Evolutionary conservation across 2,329 filamentous ascomycete genomes (phyloP).

Genomic region (Cytospora chrysosperma): DNA sequence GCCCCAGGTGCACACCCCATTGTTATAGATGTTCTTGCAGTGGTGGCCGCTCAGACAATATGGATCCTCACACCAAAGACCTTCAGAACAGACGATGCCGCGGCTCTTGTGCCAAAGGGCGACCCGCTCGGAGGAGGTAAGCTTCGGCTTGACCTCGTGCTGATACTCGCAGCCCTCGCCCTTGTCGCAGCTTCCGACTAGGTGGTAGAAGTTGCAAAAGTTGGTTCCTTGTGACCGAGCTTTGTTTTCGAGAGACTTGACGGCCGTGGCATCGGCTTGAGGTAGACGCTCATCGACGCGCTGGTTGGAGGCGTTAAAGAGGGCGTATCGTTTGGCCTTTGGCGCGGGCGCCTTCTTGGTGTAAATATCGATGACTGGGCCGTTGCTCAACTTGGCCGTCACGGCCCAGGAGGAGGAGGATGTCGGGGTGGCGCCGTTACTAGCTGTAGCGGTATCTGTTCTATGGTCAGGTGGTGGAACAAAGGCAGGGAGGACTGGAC

Average conservation of each 20-base stretch:
- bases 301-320: constrained; percentile 21
- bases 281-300: constrained; percentile 23
- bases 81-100: constrained; percentile 14
- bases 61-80: constrained; percentile 15
- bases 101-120: constrained; percentile 25
- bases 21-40: constrained; percentile 23
- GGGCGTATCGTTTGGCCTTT: constrained; percentile 16
- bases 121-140: constrained; percentile 17
- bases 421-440: neutral
- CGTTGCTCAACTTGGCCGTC: constrained; percentile 17
- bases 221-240: constrained; percentile 19
- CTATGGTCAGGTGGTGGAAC: neutral
- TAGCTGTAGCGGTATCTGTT: neutral
- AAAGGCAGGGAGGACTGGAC: neutral
- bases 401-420: constrained; percentile 16
- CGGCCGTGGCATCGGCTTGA: neutral
- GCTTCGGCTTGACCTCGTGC: constrained; percentile 8
- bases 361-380: constrained; percentile 21
- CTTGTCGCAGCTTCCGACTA: constrained; percentile 15
- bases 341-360: constrained; percentile 8
- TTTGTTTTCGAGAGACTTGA: constrained; percentile 19
- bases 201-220: constrained; percentile 24
- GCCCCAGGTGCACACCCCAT: constrained; percentile 10
- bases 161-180: constrained; percentile 17
- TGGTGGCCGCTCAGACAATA: constrained; percentile 23